Conservation (phyloP, 2,329 filamentous ascomycete species). For the Ophiobolus disseminans region DNA sequence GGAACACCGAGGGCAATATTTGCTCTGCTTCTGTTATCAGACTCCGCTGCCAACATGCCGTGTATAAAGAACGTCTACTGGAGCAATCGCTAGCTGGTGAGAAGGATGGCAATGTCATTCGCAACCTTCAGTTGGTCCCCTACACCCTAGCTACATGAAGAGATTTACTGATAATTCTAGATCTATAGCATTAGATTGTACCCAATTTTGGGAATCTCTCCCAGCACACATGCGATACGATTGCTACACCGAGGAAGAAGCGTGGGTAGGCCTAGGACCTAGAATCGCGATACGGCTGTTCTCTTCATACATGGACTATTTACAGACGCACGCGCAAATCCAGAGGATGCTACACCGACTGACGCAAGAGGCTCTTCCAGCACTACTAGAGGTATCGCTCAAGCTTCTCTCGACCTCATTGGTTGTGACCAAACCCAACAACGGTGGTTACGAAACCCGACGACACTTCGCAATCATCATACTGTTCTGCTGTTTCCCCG, state of each 20-base stretch:
- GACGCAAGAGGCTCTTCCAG: slow-evolving; percentile 40
- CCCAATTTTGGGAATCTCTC: slow-evolving; percentile 35
- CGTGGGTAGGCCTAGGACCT: slow-evolving; percentile 36
- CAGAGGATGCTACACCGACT: slow-evolving; percentile 44
- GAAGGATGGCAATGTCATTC: slow-evolving; percentile 34
- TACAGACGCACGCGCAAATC: slow-evolving; percentile 44
- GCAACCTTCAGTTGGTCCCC: slow-evolving; percentile 38
- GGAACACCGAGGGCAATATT: slow-evolving; percentile 38
- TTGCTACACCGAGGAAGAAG: slow-evolving; percentile 40
- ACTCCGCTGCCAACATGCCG: slow-evolving; percentile 33
- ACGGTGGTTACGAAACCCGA: slow-evolving; percentile 36
- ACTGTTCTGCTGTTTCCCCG: slow-evolving; percentile 47
- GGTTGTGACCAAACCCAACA: slow-evolving; percentile 42
- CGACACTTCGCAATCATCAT: slow-evolving; percentile 44
- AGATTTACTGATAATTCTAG: slow-evolving; percentile 18
- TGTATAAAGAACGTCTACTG: slow-evolving; percentile 42
- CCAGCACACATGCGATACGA: slow-evolving; percentile 45
- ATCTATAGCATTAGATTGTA: slow-evolving; percentile 35
- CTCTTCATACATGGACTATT: slow-evolving; percentile 42
- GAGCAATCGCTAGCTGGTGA: slow-evolving; percentile 43
- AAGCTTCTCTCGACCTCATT: slow-evolving; percentile 42
- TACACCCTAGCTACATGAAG: too few species aligned
- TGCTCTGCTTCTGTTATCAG: slow-evolving; percentile 37
- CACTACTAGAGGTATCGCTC: slow-evolving; percentile 41
- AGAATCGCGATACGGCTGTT: slow-evolving; percentile 36